Evolutionary conservation across 2,329 filamentous ascomycete species (phyloP), one percentile per base, ranked within the genome.

Genomic region (Colletotrichum tropicale): DNA sequence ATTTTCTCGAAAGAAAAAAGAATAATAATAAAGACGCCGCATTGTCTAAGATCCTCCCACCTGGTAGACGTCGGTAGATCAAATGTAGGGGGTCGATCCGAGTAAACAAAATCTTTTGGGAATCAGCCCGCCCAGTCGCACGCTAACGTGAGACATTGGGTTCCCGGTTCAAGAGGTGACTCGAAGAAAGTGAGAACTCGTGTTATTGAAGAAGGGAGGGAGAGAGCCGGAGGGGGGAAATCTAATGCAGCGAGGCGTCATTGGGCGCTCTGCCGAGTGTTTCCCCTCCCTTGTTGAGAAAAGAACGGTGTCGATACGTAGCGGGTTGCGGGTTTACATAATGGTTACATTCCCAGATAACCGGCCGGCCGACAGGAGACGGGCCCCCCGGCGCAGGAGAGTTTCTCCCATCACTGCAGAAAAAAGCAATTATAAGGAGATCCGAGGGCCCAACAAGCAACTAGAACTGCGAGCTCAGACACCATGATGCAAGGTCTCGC

Each of bases 401-500:
- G 69, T 60, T 56, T 30, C 55, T 60, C 48, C 32, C 62, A 67
- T 72, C 52, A 58, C 34, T 73, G 64, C 56, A 69, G 58, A n/a
- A 38, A 75, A 75, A 75, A 75, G 73, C 73, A 75, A 75, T 32
- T 60, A 26, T 36, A 21, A 55, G 55, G 73, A 58, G 70, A 75
- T 75, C 70, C 64, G 73, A 73, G 73, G 60, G 70, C 61, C 30
- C 64, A 73, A 75, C 70, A 75, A 75, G 73, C 73, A 73, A 75
- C n/a, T 34, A 73, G 32, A 30, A 43, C 48, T 66, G 52, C n/a
- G 69, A 32, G 43, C 52, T 62, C 30, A 60, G 73, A 68, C 73
- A 56, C 43, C 43, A 65, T 73, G 70, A 73, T 72, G 72, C 56
- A 64, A 75, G 64, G 56, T 68, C 26, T 68, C 56, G 48, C 32